A percentile compares a stretch with the other conserved stretches of the same genome.
Evolutionary conservation across 2,329 filamentous ascomycete genomes (phyloP).

Genomic region (Cryphonectria japonica): DNA sequence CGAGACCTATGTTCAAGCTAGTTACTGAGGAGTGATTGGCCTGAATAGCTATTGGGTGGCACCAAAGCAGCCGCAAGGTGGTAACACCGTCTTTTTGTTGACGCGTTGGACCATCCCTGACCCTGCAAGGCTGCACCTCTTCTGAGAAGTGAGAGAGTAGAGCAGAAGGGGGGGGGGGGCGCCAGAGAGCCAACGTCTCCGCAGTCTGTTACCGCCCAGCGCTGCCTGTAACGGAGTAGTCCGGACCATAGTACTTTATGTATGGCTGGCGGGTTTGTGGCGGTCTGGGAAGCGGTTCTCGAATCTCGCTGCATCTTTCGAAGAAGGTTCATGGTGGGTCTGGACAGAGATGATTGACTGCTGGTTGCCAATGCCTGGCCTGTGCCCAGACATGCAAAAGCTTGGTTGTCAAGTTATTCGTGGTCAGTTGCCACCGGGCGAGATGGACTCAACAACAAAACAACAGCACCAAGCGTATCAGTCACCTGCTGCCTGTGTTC

Average conservation of each 20-base stretch:
- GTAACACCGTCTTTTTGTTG: background rate
- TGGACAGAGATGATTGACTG: background rate
- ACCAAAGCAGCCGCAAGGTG: background rate
- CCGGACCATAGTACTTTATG: background rate
- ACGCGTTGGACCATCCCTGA: background rate
- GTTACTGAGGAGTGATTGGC: conserved; percentile 7
- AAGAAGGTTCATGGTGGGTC: background rate
- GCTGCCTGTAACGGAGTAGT: background rate
- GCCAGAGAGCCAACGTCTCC: background rate
- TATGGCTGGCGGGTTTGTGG: background rate
- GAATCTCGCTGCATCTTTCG: background rate
- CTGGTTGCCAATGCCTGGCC: background rate
- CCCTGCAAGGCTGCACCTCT: background rate
- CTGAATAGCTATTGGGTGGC: background rate
- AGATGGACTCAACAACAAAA: background rate
- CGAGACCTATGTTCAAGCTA: conserved; percentile 1
- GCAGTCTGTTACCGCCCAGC: background rate
- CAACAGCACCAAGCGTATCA: conserved; percentile 5
- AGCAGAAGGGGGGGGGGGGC: background rate
- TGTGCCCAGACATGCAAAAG: background rate
- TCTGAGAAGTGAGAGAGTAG: background rate
- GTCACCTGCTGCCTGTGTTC: conserved; percentile 2
- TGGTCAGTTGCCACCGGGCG: background rate
- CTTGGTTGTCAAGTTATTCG: background rate
- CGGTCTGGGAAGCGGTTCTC: background rate